phyloP scores from a whole-genome alignment of 2,329 filamentous ascomycete species.

The Aspergillus oerlinghausenensis region DNA sequence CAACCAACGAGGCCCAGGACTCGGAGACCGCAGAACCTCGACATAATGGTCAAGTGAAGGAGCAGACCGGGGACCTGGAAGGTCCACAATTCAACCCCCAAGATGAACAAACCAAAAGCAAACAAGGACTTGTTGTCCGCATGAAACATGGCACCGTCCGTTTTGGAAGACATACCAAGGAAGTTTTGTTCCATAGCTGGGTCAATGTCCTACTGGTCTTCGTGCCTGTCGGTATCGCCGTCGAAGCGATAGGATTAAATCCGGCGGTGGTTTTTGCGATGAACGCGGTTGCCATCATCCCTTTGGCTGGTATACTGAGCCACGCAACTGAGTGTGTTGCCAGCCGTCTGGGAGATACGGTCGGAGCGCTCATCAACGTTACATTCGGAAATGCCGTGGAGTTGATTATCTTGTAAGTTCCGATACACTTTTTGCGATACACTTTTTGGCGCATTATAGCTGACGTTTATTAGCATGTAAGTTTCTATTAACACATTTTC shows the following conservation, averaged over 20 bases:
- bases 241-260: slow-evolving; percentile 40
- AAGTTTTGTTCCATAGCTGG: slow-evolving; percentile 37
- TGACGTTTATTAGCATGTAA: slow-evolving; percentile 47
- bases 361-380: slow-evolving; percentile 69
- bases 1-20: background rate
- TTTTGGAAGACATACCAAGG: slow-evolving; percentile 31
- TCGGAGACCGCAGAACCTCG: slow-evolving; percentile 5
- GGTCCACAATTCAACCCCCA: slow-evolving; percentile 13
- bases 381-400: slow-evolving; percentile 78
- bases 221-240: slow-evolving; percentile 38
- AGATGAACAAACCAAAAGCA: slow-evolving; percentile 15
- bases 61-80: slow-evolving; percentile 11
- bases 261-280: slow-evolving; percentile 65
- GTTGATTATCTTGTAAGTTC: slow-evolving; percentile 64
- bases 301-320: slow-evolving; percentile 66
- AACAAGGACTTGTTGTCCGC: slow-evolving; percentile 22
- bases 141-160: slow-evolving; percentile 29
- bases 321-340: slow-evolving; percentile 73
- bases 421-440: slow-evolving; percentile 3
- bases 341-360: slow-evolving; percentile 65
- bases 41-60: slow-evolving; percentile 30
- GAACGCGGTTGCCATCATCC: slow-evolving; percentile 72
- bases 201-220: slow-evolving; percentile 42
- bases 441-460: slow-evolving; percentile 9
- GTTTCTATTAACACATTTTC: slow-evolving; percentile 25